Conservation (phyloP, 768 basidiomycete genomes). For the Multifurca ochricompacta region DNA sequence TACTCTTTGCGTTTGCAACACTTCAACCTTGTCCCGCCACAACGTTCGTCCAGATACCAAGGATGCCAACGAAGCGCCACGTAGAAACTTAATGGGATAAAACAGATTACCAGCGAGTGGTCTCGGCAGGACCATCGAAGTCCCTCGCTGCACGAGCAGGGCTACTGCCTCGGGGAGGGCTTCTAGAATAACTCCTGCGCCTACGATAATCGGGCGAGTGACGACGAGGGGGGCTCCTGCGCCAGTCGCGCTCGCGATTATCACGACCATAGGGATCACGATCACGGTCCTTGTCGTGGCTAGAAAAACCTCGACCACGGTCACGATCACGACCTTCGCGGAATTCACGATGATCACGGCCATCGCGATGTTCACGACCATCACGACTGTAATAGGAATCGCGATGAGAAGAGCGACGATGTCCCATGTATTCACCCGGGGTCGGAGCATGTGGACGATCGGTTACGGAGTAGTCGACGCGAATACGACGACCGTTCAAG, state of each 20-base stretch:
- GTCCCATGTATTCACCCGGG: slow-evolving; percentile 97
- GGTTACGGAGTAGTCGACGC: slow-evolving; percentile 95
- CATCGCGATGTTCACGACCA: slow-evolving; percentile 27
- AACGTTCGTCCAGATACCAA: slow-evolving; percentile 19
- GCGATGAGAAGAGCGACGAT: slow-evolving; percentile 50
- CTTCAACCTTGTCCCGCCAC: slow-evolving; percentile 34
- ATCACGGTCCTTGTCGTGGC: slow-evolving; percentile 36
- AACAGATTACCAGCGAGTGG: slow-evolving; percentile 51
- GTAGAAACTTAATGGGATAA: slow-evolving; percentile 17
- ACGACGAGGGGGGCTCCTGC: slow-evolving; percentile 61
- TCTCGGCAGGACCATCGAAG: slow-evolving; percentile 39
- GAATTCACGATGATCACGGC: slow-evolving; percentile 34
- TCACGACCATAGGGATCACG: slow-evolving; percentile 36
- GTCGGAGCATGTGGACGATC: slow-evolving; percentile 92
- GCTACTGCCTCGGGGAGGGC: slow-evolving; percentile 69
- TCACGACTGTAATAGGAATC: slow-evolving; percentile 30
- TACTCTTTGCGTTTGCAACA: slow-evolving; percentile 32
- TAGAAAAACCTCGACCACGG: slow-evolving; percentile 34
- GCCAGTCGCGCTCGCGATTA: slow-evolving; percentile 54
- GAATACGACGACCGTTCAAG: slow-evolving; percentile 90
- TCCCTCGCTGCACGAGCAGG: slow-evolving; percentile 36
- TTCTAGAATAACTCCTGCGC: slow-evolving; percentile 71
- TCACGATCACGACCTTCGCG: slow-evolving; percentile 34
- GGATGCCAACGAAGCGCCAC: slow-evolving; percentile 22
- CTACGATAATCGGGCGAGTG: slow-evolving; percentile 74